These are phyloP conservation scores for Carex parvula DNA, from an alignment of 176 grass and related monocot species.

Conservation along the genomic window DNA sequence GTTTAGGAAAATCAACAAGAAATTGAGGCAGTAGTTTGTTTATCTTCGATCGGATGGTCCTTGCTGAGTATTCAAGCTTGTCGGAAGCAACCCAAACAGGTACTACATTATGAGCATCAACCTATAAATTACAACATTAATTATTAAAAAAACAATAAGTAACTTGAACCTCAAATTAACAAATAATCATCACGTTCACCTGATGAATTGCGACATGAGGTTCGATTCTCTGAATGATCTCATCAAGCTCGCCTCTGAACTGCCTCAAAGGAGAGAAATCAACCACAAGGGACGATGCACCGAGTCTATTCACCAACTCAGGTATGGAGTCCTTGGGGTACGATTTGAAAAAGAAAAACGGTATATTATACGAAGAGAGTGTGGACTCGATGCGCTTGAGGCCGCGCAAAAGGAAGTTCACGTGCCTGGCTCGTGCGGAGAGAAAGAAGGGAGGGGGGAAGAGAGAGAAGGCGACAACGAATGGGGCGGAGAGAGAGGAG, in stretches of 20 bases:
- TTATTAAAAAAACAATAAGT: not conserved
- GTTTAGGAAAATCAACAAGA: conserved; percentile 65
- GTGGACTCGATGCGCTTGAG: conserved; percentile 41
- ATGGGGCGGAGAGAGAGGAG: conserved; percentile 35
- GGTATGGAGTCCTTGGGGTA: conserved; percentile 45
- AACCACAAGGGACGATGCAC: conserved; percentile 56
- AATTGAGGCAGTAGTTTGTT: conserved; percentile 58
- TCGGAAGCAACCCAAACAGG: conserved; percentile 66
- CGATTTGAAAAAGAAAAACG: conserved; percentile 62
- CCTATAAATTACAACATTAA: conserved; percentile 24
- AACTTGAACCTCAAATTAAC: not conserved
- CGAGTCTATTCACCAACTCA: conserved; percentile 44
- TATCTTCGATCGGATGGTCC: conserved; percentile 66
- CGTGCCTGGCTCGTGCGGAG: conserved; percentile 49
- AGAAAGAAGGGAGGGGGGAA: conserved; percentile 58
- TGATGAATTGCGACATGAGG: conserved; percentile 47
- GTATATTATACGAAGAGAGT: conserved; percentile 33
- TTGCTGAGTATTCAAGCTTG: conserved; percentile 76
- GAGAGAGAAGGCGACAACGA: conserved; percentile 67
- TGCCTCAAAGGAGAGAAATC: conserved; percentile 83
- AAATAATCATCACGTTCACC: conserved; percentile 20
- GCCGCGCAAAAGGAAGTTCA: conserved; percentile 58
- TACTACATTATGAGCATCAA: conserved; percentile 89
- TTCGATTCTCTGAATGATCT: conserved; percentile 32
- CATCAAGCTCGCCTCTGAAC: conserved; percentile 47